Evolutionary conservation across 176 grass and related monocot species (phyloP).

Genomic region (Coix lacrymajobi): DNA sequence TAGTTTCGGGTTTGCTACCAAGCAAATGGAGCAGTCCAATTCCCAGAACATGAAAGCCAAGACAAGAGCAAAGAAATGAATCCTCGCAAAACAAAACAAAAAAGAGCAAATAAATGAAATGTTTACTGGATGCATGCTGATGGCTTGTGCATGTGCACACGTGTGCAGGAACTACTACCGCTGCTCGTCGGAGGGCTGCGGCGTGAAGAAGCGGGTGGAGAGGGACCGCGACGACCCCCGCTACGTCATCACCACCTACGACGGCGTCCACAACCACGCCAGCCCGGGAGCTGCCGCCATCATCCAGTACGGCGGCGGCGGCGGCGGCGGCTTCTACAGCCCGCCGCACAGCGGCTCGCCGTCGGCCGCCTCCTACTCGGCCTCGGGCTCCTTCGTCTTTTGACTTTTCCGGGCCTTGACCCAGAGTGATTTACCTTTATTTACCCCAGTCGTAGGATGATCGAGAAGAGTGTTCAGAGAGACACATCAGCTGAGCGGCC

Average conservation of each 20-base stretch:
- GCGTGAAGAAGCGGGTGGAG: conserved; percentile 67
- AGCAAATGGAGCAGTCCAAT: background rate
- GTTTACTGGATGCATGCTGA: background rate
- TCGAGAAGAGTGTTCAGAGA: background rate
- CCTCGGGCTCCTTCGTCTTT: conserved; percentile 15
- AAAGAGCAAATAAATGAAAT: background rate
- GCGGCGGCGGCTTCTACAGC: conserved; percentile 12
- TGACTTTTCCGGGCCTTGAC: conserved; percentile 8
- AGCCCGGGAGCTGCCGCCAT: conserved; percentile 14
- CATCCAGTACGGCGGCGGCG: conserved; percentile 8
- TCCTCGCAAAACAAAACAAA: background rate
- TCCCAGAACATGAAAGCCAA: background rate
- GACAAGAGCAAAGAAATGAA: background rate
- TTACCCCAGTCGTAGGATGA: background rate
- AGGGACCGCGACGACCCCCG: conserved; percentile 44
- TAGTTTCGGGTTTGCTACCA: background rate
- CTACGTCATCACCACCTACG: conserved; percentile 65
- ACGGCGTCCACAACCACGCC: conserved; percentile 63
- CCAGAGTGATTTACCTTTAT: background rate
- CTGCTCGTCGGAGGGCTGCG: conserved; percentile 50
- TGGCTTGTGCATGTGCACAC: background rate
- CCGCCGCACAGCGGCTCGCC: conserved; percentile 31
- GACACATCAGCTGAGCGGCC: background rate
- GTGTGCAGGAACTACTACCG: conserved; percentile 55
- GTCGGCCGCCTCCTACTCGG: conserved; percentile 19